Base-by-base conservation (phyloP, 2,329 filamentous ascomycete genomes). In the Colletotrichum noveboracense region DNA sequence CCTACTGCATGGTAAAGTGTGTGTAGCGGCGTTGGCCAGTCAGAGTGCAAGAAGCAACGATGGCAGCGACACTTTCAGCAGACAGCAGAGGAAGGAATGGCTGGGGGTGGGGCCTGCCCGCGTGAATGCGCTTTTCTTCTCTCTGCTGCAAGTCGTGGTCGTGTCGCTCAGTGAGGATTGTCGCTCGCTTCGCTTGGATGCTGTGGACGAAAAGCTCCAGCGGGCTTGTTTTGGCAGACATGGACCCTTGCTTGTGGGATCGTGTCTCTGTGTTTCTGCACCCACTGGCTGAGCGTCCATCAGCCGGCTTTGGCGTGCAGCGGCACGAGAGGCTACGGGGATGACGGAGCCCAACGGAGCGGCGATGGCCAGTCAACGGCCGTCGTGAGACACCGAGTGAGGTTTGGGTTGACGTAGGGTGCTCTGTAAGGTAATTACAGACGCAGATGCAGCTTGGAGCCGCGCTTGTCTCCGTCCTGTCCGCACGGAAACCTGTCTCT, bases 161-260 rank as follows among this genome's bases (percentile, higher is more conserved):
- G 26, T 58, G 67, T 60, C 60, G 61, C 66, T 74, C 43, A 58
- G 21, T 64, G 36, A 52, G 48, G 65, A n/a, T 14, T 38, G 60
- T 55, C 55, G 61, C 34, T 74, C 34, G 66, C 28, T 64, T 61
- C 56, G 60, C 55, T 60, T 43, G 58, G 58, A 43, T 38, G 36
- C 7, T 16, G 4, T 71, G 72, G 72, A 60, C 38, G 52, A 34
- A 56, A 66, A 24, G 30, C 62, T 66, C 52, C 60, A 62, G 32
- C 32, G 26, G 36, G 55, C 52, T 75, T 66, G 38, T 61, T 72
- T 67, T 55, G 55, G 70, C 36, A 67, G 64, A 73, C 73, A 67
- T 64, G 73, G 64, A 30, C 56, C 70, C 73, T 75, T 73, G 73
- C 43, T 68, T 62, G 73, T 73, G 70, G 70, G 69, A 68, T 48